Evolutionary conservation across 768 basidiomycete species (phyloP), one percentile per base, ranked within the genome.

Genomic region (Hericium coralloides): DNA sequence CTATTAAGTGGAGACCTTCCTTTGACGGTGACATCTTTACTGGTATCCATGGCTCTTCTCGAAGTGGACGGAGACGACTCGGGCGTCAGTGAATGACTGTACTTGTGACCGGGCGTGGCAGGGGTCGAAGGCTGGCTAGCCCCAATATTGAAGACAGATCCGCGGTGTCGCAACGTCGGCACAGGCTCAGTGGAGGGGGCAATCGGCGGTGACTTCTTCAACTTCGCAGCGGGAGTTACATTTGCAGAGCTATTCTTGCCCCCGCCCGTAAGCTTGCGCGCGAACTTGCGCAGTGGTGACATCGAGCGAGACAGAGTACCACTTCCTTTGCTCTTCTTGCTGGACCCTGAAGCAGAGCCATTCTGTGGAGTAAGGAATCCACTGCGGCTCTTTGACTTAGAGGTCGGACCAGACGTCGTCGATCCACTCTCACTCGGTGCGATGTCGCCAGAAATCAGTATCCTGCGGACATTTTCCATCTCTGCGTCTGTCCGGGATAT

Each of bases 401-500:
- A 65, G 56, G 70, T 69, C 9, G 70, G 72, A 2, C 81, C 83
- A 43, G 88, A 88, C 22, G 75, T 76, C 59, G 78, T 83, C n/a
- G 90, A 91, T 12, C 81, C 84, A 39, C 73, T 76, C 63, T 92
- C 91, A 63, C 85, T 87, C 15, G 76, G 77, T 26, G 78, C 72
- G 25, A 81, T 78, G 41, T 79, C 80, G 41, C 59, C 73, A 38
- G 79, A 62, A 37, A 91, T 73, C 38, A 84, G 38, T 25, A 63
- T 70, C 58, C 78, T 83, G 56, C 84, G 83, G 2, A 83, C 80
- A 56, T 67, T 74, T 59, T 87, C 85, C 89, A 97, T 89, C 60
- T 94, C 92, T 25, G 75, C 71, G 63, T 95, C 92, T 12, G 91
- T 90, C 56, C 89, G 76, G 20, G 79, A 66, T 63, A 97, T 92